These are phyloP conservation scores for Herpetomonas tarakana DNA, from an alignment of 208 protist genomes.

Conservation along the genomic window DNA sequence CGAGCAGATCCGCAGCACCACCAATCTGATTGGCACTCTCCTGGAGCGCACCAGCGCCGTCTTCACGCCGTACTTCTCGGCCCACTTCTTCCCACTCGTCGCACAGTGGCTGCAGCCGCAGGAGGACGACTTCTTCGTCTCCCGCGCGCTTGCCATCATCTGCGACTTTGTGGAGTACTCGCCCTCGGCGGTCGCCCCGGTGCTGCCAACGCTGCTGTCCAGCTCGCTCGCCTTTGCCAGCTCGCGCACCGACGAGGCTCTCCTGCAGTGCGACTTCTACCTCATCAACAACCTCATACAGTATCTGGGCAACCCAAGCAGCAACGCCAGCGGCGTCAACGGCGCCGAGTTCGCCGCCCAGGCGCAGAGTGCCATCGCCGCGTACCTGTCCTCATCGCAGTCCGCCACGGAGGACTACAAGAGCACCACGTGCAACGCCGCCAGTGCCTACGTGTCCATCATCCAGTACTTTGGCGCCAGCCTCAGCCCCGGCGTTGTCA, in stretches of 20 bases:
- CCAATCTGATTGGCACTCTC: slow-evolving; percentile 67
- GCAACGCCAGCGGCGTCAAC: slow-evolving; percentile 20
- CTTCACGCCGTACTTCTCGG: slow-evolving; percentile 66
- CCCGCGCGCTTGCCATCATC: slow-evolving; percentile 50
- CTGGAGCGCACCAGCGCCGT: slow-evolving; percentile 52
- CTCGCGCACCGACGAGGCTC: slow-evolving; percentile 33
- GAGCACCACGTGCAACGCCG: slow-evolving; percentile 64
- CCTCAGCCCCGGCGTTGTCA: slow-evolving; percentile 14
- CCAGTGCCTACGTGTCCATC: slow-evolving; percentile 61
- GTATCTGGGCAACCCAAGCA: slow-evolving; percentile 36
- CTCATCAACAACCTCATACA: slow-evolving; percentile 72
- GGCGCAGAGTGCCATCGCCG: slow-evolving; percentile 29
- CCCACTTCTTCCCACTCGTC: slow-evolving; percentile 61
- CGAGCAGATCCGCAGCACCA: slow-evolving; percentile 46
- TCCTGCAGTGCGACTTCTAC: slow-evolving; percentile 74
- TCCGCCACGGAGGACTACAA: slow-evolving; percentile 33
- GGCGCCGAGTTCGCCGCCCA: slow-evolving; percentile 43
- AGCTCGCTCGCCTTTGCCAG: slow-evolving; percentile 45
- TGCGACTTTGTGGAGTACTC: slow-evolving; percentile 77
- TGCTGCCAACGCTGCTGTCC: slow-evolving; percentile 44
- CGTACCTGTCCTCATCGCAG: slow-evolving; percentile 35
- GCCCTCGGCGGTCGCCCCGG: slow-evolving; percentile 39
- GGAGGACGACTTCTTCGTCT: slow-evolving; percentile 70
- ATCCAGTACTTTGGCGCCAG: slow-evolving; percentile 45
- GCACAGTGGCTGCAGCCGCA: slow-evolving; percentile 45